Conservation (phyloP, 768 basidiomycete genomes). For the Lactifluus subvellereus region DNA sequence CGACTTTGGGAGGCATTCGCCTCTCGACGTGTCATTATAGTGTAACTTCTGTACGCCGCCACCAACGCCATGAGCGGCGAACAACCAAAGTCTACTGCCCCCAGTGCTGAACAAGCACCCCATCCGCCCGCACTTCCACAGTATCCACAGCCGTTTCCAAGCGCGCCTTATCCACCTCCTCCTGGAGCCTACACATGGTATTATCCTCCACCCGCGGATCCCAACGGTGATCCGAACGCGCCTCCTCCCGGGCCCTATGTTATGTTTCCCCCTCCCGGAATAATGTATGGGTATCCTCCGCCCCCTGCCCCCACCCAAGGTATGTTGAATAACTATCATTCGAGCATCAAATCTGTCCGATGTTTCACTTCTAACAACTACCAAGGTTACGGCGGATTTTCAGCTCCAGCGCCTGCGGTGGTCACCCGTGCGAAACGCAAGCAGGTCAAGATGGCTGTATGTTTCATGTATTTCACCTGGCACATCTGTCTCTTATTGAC, state of each 20-base stretch:
- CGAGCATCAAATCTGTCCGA: background rate
- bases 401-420: slow-evolving; percentile 27
- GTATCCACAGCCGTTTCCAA: slow-evolving; percentile 20
- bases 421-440: slow-evolving; percentile 41
- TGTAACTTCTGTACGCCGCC: background rate
- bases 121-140: slow-evolving; percentile 19
- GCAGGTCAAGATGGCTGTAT: slow-evolving; percentile 55
- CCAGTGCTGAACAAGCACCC: slow-evolving; percentile 10
- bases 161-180: slow-evolving; percentile 20
- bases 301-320: slow-evolving; percentile 24
- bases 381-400: slow-evolving; percentile 25
- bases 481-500: slow-evolving; percentile 10
- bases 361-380: background rate
- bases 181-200: slow-evolving; percentile 23
- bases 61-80: slow-evolving; percentile 21
- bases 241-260: slow-evolving; percentile 19
- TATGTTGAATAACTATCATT: background rate
- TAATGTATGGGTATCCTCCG: slow-evolving; percentile 27
- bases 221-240: slow-evolving; percentile 19
- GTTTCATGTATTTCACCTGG: slow-evolving; percentile 24
- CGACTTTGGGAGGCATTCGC: background rate
- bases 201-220: slow-evolving; percentile 22
- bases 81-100: slow-evolving; percentile 16
- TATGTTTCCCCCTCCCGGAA: slow-evolving; percentile 23
- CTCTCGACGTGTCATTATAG: background rate